Evolutionary conservation across 176 grass and related monocot species (phyloP), one percentile per base, ranked within the genome.

Genomic region (Aegilops longissima): DNA sequence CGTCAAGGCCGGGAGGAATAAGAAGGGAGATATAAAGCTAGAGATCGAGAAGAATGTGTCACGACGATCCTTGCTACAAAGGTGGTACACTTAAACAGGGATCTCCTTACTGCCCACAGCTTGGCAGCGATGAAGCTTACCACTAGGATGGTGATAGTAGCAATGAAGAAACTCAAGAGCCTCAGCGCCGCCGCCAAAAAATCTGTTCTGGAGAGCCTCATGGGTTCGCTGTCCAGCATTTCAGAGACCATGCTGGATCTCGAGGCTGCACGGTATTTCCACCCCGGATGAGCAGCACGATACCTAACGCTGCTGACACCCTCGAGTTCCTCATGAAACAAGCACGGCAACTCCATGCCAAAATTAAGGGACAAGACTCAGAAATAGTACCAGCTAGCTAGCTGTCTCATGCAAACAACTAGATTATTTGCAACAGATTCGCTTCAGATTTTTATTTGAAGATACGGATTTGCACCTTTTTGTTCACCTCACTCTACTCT

Each of bases 151-250:
- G 34, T n/a, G 1, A 71, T 71, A 71, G 68, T 3, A 71, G 5
- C 33, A 2, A 71, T 71, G 68, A 21, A 11, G 18, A 71, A 71
- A 71, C 18, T 39, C 18, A 9, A 2, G 1, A 18, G 9, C 8
- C 9, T 1, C 4, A 0, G 2, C 8, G 0, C 3, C 8, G 1
- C 0, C 21, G 3, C 18, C 1, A 3, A 5, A 20, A 0, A 4
- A 70, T 3, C 67, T 70, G 8, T 36, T 17, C 33, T 70, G 33
- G 17, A 70, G 67, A 70, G 17, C 7, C 8, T 21, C 67, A 6
- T 73, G 18, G 38, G 5, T 10, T 13, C 5, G 2, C 38, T 44
- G 2, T 0, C 36, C 10, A 42, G 20, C 0, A 1, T 24, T 13
- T 73, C 38, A 3, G 70, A 73, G 5, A 42, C 11, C 70, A 73